Evolutionary conservation across 2,329 filamentous ascomycete genomes (phyloP).

Genomic region (Paracoccidioides brasiliensis): DNA sequence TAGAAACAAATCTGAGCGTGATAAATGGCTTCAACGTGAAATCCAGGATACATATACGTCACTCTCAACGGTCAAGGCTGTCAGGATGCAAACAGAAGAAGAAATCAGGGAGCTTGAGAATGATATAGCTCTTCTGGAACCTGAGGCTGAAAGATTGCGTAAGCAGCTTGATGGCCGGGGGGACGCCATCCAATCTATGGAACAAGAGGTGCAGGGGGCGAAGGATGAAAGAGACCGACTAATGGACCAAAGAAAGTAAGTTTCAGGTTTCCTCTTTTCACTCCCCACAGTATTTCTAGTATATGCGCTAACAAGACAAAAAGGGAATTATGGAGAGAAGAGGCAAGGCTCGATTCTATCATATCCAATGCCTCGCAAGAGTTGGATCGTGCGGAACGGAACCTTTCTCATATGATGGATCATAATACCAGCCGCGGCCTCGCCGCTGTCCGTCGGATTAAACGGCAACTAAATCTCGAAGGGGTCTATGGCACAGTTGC

Average conservation of each 20-base stretch:
- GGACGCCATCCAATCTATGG: constrained; percentile 57
- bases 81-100: constrained; percentile 70
- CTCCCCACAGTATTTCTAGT: not conserved
- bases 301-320: not conserved
- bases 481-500: constrained; percentile 88
- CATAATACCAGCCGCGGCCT: constrained; percentile 74
- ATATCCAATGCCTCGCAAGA: constrained; percentile 64
- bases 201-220: constrained; percentile 60
- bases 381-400: constrained; percentile 61
- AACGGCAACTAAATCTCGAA: constrained; percentile 62
- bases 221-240: constrained; percentile 67
- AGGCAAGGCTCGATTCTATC: constrained; percentile 71
- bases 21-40: constrained; percentile 67
- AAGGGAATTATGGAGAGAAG: constrained; percentile 65
- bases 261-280: not conserved
- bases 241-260: constrained; percentile 66
- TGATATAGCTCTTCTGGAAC: constrained; percentile 59
- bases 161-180: constrained; percentile 66
- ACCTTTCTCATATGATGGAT: constrained; percentile 76
- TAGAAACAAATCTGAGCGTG: constrained; percentile 74
- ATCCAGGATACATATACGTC: constrained; percentile 67
- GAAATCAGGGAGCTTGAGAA: constrained; percentile 61
- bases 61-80: constrained; percentile 67
- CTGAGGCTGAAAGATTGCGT: constrained; percentile 57
- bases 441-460: constrained; percentile 72